Conservation (phyloP, 768 basidiomycete genomes). For the Daedalea quercina region DNA sequence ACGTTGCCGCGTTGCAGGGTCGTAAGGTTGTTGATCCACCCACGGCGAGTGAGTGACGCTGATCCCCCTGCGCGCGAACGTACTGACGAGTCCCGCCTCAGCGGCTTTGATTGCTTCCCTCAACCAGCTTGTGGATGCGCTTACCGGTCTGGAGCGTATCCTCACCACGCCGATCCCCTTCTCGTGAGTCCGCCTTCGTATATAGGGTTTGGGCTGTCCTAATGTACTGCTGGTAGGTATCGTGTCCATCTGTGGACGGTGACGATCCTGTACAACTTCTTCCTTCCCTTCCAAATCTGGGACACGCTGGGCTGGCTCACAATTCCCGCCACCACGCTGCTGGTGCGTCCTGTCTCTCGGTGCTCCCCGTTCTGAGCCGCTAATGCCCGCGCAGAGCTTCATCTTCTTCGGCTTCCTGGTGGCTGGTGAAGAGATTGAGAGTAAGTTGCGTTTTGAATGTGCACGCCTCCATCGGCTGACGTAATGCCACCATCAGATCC, state of each 20-base stretch:
- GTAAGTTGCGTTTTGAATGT: slow-evolving; percentile 29
- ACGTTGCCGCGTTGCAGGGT: slow-evolving; percentile 52
- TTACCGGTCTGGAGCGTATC: slow-evolving; percentile 67
- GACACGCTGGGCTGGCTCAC: slow-evolving; percentile 49
- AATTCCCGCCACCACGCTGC: slow-evolving; percentile 52
- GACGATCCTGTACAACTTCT: slow-evolving; percentile 52
- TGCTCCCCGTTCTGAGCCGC: not conserved
- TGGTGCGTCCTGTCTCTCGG: slow-evolving; percentile 24
- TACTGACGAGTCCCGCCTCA: slow-evolving; percentile 17
- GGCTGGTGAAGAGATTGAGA: slow-evolving; percentile 71
- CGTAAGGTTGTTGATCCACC: slow-evolving; percentile 52
- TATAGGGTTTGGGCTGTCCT: not conserved
- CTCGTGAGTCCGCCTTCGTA: slow-evolving; percentile 36
- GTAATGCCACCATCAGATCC: slow-evolving; percentile 29
- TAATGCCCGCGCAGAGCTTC: slow-evolving; percentile 37
- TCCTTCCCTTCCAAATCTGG: slow-evolving; percentile 63
- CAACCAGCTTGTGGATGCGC: slow-evolving; percentile 51
- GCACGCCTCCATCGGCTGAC: not conserved
- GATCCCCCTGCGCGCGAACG: not conserved
- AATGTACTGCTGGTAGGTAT: slow-evolving; percentile 34
- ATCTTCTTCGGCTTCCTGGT: slow-evolving; percentile 71
- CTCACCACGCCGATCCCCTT: slow-evolving; percentile 74
- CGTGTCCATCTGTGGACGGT: slow-evolving; percentile 65
- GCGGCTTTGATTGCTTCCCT: slow-evolving; percentile 42
- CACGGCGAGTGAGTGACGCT: slow-evolving; percentile 44